Percentiles rank a stretch among this genome's conserved stretches.
phyloP scores from a whole-genome alignment of 768 basidiomycete species.

The Suillus luteus region DNA sequence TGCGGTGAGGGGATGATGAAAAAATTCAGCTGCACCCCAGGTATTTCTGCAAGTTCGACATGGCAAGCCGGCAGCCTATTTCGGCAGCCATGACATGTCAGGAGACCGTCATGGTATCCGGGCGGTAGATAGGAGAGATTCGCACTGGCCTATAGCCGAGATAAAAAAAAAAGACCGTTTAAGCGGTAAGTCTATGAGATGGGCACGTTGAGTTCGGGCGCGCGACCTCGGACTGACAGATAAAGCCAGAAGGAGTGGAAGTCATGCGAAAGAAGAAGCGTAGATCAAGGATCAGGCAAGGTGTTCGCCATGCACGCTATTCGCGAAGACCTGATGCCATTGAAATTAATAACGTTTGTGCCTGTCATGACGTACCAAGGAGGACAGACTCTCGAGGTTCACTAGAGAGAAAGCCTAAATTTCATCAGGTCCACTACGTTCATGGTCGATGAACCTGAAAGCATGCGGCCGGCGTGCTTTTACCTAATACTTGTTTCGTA shows the following conservation, averaged over 20 bases:
- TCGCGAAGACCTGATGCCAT: conserved; percentile 15
- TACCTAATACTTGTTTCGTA: conserved; percentile 2
- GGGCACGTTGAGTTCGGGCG: conserved; percentile 21
- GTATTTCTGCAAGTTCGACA: conserved; percentile 27
- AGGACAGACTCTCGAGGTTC: conserved; percentile 14
- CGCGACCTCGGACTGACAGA: conserved; percentile 15
- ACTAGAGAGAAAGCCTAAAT: conserved; percentile 29
- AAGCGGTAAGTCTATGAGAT: conserved; percentile 15
- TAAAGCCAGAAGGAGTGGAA: conserved; percentile 14
- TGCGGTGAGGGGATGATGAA: conserved; percentile 10
- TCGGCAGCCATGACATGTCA: conserved; percentile 23
- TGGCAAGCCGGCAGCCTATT: conserved; percentile 22
- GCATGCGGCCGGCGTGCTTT: conserved; percentile 12
- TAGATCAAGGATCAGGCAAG: conserved; percentile 16
- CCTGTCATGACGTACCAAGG: conserved; percentile 33
- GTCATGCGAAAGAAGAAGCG: conserved; percentile 21
- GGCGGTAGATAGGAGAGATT: conserved; percentile 22
- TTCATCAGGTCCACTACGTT: conserved; percentile 13
- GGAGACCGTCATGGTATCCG: conserved; percentile 21
- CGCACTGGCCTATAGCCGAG: conserved; percentile 23
- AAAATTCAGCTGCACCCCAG: conserved; percentile 9
- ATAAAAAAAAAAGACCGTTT: conserved; percentile 15
- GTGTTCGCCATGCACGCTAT: conserved; percentile 16
- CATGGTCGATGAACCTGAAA: conserved; percentile 15
- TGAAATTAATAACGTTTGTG: conserved; percentile 16